Evolutionary conservation across 106 monocot species (phyloP).

Genomic region (Agapanthus africanus): DNA sequence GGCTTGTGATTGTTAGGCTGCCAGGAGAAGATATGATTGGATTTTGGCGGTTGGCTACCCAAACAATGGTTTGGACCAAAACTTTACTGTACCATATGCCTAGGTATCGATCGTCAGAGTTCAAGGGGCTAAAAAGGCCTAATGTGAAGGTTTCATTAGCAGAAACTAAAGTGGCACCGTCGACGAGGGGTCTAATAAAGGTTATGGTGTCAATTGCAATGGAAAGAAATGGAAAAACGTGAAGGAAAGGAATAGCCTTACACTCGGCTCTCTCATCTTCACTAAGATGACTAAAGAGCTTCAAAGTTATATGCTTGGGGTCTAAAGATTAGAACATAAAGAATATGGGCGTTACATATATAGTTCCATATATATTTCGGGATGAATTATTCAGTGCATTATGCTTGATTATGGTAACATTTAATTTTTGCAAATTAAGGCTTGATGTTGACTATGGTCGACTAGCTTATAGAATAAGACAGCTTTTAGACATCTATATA

Average conservation of each 20-base stretch:
- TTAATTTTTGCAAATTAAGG: too few relatives aligned
- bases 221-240: not conserved
- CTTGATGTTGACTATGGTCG: too few relatives aligned
- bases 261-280: not conserved
- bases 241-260: not conserved
- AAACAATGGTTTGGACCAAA: not conserved
- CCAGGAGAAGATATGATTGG: conserved; percentile 1
- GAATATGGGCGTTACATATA: too few relatives aligned
- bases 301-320: too few relatives aligned
- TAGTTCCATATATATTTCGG: too few relatives aligned
- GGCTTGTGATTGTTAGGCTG: not conserved
- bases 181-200: not conserved
- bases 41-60: conserved; percentile 10
- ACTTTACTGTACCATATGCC: conserved; percentile 7
- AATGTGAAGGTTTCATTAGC: not conserved
- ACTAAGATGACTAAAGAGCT: too few relatives aligned
- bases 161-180: conserved; percentile 6
- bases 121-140: conserved; percentile 5
- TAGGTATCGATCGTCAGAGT: conserved; percentile 7
- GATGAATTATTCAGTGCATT: too few relatives aligned
- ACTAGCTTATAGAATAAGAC: too few relatives aligned
- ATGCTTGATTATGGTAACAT: too few relatives aligned
- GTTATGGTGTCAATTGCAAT: not conserved
- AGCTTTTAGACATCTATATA: too few relatives aligned
- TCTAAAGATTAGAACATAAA: too few relatives aligned